Percentiles rank a stretch among this genome's conserved stretches.
Conservation (phyloP, 192 early-diverging fungal genomes). For the Coemansia sp. region DNA sequence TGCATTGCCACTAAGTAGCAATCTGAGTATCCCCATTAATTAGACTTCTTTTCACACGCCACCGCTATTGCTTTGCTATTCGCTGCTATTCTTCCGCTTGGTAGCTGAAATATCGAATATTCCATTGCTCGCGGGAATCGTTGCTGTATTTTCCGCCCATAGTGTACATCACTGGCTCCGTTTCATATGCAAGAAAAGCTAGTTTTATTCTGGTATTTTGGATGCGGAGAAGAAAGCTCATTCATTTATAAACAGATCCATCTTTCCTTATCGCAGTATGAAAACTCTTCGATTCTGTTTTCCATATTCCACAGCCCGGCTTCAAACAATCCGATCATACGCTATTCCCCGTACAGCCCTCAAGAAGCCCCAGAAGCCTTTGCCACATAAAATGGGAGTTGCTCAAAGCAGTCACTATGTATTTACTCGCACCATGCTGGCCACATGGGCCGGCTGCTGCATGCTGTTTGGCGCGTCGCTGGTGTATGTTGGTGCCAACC, state of each 20-base stretch:
- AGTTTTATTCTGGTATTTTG: no score
- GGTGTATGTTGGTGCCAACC: constrained; percentile 29
- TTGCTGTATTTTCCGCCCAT: no score
- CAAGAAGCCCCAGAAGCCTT: constrained; percentile 9
- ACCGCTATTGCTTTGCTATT: no score
- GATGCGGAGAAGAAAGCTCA: no score
- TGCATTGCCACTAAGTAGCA: constrained; percentile 28
- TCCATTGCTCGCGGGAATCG: no score
- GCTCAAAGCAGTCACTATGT: constrained; percentile 18
- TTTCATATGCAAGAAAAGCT: no score
- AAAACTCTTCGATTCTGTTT: background rate
- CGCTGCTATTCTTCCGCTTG: no score
- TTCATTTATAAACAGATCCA: no score
- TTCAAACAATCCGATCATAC: constrained; percentile 29
- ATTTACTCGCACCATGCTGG: constrained; percentile 48
- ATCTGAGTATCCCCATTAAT: constrained; percentile 51
- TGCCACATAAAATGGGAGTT: constrained; percentile 5
- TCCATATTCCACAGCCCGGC: background rate
- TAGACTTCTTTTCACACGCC: background rate
- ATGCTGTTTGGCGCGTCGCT: constrained; percentile 40
- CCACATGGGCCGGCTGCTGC: constrained; percentile 47
- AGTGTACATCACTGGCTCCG: no score
- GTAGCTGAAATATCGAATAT: no score
- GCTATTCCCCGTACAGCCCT: constrained; percentile 36
- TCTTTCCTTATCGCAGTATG: background rate